Evolutionary conservation across 495 filamentous ascomycete species (phyloP).

Genomic region (Ramalina intermedia): DNA sequence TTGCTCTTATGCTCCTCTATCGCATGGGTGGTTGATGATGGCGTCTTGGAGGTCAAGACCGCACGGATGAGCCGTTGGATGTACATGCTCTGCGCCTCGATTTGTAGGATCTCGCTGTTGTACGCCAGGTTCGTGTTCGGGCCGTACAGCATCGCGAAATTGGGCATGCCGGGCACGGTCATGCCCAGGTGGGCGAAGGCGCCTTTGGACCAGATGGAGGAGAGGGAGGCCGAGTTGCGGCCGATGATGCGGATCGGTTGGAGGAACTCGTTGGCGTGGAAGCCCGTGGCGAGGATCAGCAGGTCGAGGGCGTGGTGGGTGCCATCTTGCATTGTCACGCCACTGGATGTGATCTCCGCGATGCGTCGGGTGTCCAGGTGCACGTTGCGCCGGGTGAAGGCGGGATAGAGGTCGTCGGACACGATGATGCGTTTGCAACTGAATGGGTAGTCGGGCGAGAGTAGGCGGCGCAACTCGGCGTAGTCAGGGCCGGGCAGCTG

Average conservation of each 20-base stretch:
- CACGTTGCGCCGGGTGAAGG: slow-evolving; percentile 30
- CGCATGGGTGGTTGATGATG: neutral
- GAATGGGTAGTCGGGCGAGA: slow-evolving; percentile 35
- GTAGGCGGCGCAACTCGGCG: slow-evolving; percentile 12
- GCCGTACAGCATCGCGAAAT: slow-evolving; percentile 44
- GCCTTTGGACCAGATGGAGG: slow-evolving; percentile 34
- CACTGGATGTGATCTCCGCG: slow-evolving; percentile 23
- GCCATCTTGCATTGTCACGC: slow-evolving; percentile 28
- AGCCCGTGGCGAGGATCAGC: slow-evolving; percentile 40
- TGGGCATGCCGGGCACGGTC: slow-evolving; percentile 34
- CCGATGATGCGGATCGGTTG: slow-evolving; percentile 37
- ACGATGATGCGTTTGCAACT: slow-evolving; percentile 44
- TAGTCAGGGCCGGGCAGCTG: neutral
- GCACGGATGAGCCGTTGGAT: slow-evolving; percentile 32
- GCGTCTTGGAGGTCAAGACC: slow-evolving; percentile 23
- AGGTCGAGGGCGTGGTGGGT: slow-evolving; percentile 34
- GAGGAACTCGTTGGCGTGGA: slow-evolving; percentile 41
- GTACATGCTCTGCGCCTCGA: slow-evolving; percentile 41
- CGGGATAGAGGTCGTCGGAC: slow-evolving; percentile 40
- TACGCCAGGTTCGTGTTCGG: slow-evolving; percentile 42
- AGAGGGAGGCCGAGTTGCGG: slow-evolving; percentile 23
- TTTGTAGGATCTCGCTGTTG: slow-evolving; percentile 31
- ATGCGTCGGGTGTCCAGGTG: slow-evolving; percentile 35
- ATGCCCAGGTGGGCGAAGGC: slow-evolving; percentile 33
- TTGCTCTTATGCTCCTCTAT: slow-evolving; percentile 13